Conservation (phyloP, 2,329 filamentous ascomycete genomes). For the Aspergillus tubingensis region DNA sequence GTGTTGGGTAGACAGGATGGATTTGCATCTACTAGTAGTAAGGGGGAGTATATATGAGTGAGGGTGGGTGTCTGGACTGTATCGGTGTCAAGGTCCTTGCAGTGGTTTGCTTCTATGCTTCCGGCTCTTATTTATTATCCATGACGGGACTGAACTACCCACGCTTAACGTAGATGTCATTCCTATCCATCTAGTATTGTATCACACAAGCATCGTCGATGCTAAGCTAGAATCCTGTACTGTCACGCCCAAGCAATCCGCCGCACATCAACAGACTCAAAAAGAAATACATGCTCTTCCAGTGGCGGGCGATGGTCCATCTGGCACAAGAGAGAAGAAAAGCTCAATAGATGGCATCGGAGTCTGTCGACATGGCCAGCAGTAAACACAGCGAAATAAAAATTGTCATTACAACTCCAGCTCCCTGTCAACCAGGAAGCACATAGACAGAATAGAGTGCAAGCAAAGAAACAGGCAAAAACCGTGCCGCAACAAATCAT, state of each 20-base stretch:
- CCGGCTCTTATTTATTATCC: too few relatives aligned
- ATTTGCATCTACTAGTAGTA: too few relatives aligned
- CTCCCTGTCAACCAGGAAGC: slow-evolving; percentile 10
- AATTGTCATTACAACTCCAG: slow-evolving; percentile 14
- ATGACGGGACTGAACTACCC: background rate
- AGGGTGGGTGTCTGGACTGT: background rate
- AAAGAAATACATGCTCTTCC: slow-evolving; percentile 4
- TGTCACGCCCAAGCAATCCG: background rate
- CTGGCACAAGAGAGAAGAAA: background rate
- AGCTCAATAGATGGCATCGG: background rate
- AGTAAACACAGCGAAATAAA: slow-evolving; percentile 1
- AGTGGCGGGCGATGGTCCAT: background rate
- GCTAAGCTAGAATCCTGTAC: slow-evolving; percentile 4
- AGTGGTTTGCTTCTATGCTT: too few relatives aligned
- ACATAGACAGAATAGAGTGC: slow-evolving; percentile 16
- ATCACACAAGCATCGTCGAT: slow-evolving; percentile 10
- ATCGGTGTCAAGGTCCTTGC: background rate
- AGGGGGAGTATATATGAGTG: too few relatives aligned
- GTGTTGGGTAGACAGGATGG: too few relatives aligned
- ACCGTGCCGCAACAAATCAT: slow-evolving; percentile 21
- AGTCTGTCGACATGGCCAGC: background rate
- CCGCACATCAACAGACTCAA: background rate
- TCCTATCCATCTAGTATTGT: slow-evolving; percentile 8
- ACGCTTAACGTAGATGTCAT: background rate
- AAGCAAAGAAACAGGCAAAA: slow-evolving; percentile 15